Evolutionary conservation across 192 early-diverging fungal genomes (phyloP).

Genomic region (Phycomyces nitens): DNA sequence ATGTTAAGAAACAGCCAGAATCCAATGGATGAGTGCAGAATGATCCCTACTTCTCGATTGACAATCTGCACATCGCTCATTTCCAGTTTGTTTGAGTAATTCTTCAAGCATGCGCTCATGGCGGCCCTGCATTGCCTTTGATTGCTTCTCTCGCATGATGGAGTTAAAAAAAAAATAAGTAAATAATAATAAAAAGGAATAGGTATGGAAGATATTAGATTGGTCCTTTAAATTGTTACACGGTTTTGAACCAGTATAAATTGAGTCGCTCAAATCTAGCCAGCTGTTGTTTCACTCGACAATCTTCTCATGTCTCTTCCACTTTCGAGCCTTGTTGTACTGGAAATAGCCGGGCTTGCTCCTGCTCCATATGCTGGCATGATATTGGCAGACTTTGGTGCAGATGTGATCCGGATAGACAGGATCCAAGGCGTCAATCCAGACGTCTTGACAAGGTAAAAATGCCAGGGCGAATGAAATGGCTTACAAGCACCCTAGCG

Average conservation of each 20-base stretch:
- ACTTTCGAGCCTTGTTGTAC: constrained; percentile 48
- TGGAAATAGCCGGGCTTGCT: constrained; percentile 67
- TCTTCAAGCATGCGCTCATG: constrained; percentile 67
- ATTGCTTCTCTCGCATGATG: constrained; percentile 18
- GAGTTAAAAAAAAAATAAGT: background rate
- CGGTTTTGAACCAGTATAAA: too few species aligned
- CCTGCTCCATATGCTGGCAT: constrained; percentile 66
- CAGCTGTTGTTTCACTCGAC: too few species aligned
- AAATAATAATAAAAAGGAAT: background rate
- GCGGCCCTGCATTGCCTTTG: constrained; percentile 46
- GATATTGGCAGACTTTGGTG: constrained; percentile 67
- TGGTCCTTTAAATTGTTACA: too few species aligned
- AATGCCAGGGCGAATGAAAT: background rate
- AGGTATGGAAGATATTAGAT: too few species aligned
- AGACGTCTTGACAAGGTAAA: constrained; percentile 47
- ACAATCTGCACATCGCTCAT: constrained; percentile 76
- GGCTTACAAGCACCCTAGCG: background rate
- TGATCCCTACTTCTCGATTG: constrained; percentile 56
- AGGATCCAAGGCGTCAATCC: constrained; percentile 32
- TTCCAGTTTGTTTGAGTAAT: constrained; percentile 64
- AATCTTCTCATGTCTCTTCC: constrained; percentile 26
- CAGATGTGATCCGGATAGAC: constrained; percentile 64
- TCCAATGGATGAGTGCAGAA: background rate
- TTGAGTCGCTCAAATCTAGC: too few species aligned
- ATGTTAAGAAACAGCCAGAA: constrained; percentile 1